Base-by-base conservation (phyloP, 257 asterid species). In the Solanum chiquidenum region DNA sequence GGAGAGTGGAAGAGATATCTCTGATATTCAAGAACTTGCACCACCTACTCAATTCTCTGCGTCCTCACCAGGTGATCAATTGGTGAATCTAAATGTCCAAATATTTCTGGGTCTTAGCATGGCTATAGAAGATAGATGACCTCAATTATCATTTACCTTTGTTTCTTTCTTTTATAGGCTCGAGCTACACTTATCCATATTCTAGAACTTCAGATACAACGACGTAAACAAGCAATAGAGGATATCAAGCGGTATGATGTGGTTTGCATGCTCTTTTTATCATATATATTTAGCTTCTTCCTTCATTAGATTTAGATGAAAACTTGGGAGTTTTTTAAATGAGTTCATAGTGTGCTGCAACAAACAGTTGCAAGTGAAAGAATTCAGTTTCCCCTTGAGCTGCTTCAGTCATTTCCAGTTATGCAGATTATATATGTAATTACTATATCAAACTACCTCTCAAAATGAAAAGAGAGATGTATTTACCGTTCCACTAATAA, bases 1-100 rank as follows among this genome's bases (percentile, higher is more conserved):
- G 99, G 91, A 93, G 99, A 91, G 98, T 97, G 64, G 99, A 97
- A 89, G 99, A 95, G 27, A 93, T 97, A 73, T 96, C 99, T 88
- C 93, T 96, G 72, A 93, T 97, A 89, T 95, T 94, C 91, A 96
- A 97, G 93, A 97, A 97, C 88, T 87, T 97, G 90, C 96, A 96
- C 89, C 99, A 96, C 92, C 98, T 97, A 89, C 98, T 97, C 88
- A 97, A 97, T 90, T 94, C 99, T 68, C 87, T 95, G 79, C 98
- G 99, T 11, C 99, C 99, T 18, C 99, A 97, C 92, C 99, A 96
- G 98, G 99, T 95, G 73, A 89, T 72, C 68, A 82, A 74, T 49
- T 82, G 29, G 44, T 29, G 85, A 80, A 80, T 29, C 40, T 13
- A 20, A 49, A 27, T 80, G 23, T 49, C 27, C 40, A 18, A 49